Conservation (phyloP, 352 stramenopile genomes). For the Globisporangium perplexum region DNA sequence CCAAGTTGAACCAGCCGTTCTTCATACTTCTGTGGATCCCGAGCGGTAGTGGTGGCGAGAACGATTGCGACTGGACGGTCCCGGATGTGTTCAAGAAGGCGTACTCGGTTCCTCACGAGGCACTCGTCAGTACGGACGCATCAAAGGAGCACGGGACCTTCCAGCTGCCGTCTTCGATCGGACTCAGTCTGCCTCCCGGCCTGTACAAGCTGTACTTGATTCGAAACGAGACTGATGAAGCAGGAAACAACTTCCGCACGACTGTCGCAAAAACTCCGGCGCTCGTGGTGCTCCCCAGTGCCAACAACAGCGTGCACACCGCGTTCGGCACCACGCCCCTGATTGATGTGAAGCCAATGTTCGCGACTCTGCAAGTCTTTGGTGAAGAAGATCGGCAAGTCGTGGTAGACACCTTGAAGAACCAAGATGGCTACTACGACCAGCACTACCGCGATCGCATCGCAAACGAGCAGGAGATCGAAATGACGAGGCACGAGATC, state of each 20-base stretch:
- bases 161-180: slow-evolving; percentile 32
- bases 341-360: slow-evolving; percentile 45
- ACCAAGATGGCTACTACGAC: slow-evolving; percentile 21
- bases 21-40: slow-evolving; percentile 37
- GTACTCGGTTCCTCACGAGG: slow-evolving; percentile 20
- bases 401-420: slow-evolving; percentile 12
- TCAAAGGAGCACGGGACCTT: slow-evolving; percentile 14
- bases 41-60: slow-evolving; percentile 1
- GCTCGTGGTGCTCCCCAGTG: slow-evolving; percentile 33
- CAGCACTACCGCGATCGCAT: slow-evolving; percentile 17
- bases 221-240: slow-evolving; percentile 24
- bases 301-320: slow-evolving; percentile 54
- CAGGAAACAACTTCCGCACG: slow-evolving; percentile 20
- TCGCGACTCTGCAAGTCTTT: slow-evolving; percentile 30
- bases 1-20: slow-evolving; percentile 35
- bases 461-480: slow-evolving; percentile 30
- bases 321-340: slow-evolving; percentile 50
- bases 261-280: slow-evolving; percentile 20
- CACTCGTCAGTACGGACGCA: slow-evolving; percentile 16
- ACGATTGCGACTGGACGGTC: slow-evolving; percentile 35
- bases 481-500: slow-evolving; percentile 23
- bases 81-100: slow-evolving; percentile 20
- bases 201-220: slow-evolving; percentile 40
- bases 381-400: slow-evolving; percentile 15
- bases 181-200: slow-evolving; percentile 37